Evolutionary conservation across 2,329 filamentous ascomycete genomes (phyloP), one percentile per base, ranked within the genome.

Genomic region (Exophiala phaeomuriformis): DNA sequence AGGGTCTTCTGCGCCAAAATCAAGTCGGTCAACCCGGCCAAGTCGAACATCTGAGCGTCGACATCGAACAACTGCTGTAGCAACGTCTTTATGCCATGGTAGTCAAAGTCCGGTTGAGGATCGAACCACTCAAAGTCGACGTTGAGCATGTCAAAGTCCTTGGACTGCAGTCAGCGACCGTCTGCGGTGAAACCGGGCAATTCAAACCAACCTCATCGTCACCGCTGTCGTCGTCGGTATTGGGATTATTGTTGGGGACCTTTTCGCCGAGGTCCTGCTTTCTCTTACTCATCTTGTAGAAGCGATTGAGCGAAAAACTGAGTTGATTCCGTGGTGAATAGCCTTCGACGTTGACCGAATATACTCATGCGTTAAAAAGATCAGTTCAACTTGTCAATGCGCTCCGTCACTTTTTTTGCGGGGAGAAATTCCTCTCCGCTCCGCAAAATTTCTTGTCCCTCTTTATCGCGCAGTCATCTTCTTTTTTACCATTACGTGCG

Each of bases 121-220:
- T 96, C 94, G 75, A 97, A 98, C 87, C 90, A 97, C 75, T 98
- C 93, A 66, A 98, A 98, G 61, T 97, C 91, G 53, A 97, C 90
- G 67, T 97, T 85, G 61, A 98, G 83, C 69, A 91, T 86, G 67
- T 95, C 87, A 66, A 90, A 86, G 65, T 95, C 88, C 88, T 95
- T 53, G 19, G 9, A 28, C 28, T 8, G 43, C 29, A 37, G 41
- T 53, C 32, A 37, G 32, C 46, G 32, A 30, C 37, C 37, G 46
- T 32, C 32, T 35, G 31, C 39, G 47, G 39, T 41, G 19, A 40
- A 36, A 41, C 30, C 27, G 45, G 8, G 39, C 53, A 28, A 49
- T 27, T 27, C 6, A 12, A 39, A 49, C 64, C 56, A 52, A 71
- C 70, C 56, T 72, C 71, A 59, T 73, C 72, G 39, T 71, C 65